These are phyloP conservation scores for Acanthamoeba divionensis DNA, from an alignment of 208 protist genomes.

Conservation along the genomic window DNA sequence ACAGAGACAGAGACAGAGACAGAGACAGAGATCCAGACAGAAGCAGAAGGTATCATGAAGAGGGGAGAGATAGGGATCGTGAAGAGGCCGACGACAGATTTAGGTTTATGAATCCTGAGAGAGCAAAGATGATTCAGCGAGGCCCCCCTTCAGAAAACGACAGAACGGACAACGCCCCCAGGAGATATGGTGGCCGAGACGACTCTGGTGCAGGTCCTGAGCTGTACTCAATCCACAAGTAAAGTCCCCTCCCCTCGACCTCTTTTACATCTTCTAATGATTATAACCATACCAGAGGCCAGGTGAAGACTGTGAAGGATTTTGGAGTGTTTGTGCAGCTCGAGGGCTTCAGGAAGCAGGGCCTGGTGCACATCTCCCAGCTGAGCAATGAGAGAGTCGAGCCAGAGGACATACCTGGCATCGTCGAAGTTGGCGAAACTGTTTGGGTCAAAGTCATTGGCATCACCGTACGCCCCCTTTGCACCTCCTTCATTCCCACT, in stretches of 20 bases:
- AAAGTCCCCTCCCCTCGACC: too few relatives aligned
- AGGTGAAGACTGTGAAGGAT: conserved; percentile 39
- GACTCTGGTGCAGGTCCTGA: conserved; percentile 33
- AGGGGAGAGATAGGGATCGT: neutral
- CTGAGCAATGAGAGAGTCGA: conserved; percentile 42
- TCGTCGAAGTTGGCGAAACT: conserved; percentile 50
- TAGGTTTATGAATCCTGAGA: conserved; percentile 43
- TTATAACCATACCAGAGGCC: too few relatives aligned
- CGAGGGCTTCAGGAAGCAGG: conserved; percentile 19
- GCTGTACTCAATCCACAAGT: neutral
- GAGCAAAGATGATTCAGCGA: conserved; percentile 36
- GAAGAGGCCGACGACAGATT: neutral
- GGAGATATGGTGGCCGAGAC: neutral
- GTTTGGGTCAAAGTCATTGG: conserved; percentile 56
- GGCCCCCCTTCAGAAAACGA: neutral
- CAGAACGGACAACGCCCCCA: neutral
- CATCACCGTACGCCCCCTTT: neutral
- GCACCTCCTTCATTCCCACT: neutral
- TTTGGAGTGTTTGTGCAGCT: conserved; percentile 55
- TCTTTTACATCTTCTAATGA: too few relatives aligned
- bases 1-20: neutral
- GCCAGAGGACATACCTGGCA: conserved; percentile 48
- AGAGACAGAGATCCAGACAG: neutral
- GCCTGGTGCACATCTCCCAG: conserved; percentile 62
- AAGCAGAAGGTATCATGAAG: neutral